Evolutionary conservation across 345 rosid genomes (phyloP).

Genomic region (Lumnitzera racemosa): DNA sequence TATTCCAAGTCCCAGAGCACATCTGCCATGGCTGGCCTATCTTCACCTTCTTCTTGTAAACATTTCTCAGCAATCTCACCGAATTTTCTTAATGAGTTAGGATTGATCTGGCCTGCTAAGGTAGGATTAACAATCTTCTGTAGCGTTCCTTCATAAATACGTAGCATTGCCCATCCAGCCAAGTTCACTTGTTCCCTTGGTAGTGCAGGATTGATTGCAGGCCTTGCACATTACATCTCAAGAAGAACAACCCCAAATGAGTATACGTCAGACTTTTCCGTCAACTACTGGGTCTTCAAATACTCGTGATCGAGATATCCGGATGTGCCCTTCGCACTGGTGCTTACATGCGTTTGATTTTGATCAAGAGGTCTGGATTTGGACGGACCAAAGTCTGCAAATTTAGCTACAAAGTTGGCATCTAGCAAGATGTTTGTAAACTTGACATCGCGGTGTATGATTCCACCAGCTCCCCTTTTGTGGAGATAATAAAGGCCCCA

Average conservation of each 20-base stretch:
- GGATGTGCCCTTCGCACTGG: slow-evolving; percentile 40
- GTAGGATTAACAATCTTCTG: slow-evolving; percentile 37
- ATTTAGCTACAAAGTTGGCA: slow-evolving; percentile 35
- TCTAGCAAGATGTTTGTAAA: slow-evolving; percentile 55
- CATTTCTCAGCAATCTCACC: slow-evolving; percentile 47
- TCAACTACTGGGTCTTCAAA: slow-evolving; percentile 34
- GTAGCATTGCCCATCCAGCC: slow-evolving; percentile 39
- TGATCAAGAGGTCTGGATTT: slow-evolving; percentile 23
- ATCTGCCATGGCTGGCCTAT: slow-evolving; percentile 54
- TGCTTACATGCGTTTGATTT: slow-evolving; percentile 26
- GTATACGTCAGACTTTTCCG: slow-evolving; percentile 54
- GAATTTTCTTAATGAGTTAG: slow-evolving; percentile 40
- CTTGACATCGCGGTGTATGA: slow-evolving; percentile 58
- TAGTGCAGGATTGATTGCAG: slow-evolving; percentile 24
- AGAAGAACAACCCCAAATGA: slow-evolving; percentile 55
- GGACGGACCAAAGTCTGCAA: slow-evolving; percentile 59
- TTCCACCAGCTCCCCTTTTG: slow-evolving; percentile 28
- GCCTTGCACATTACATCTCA: slow-evolving; percentile 48
- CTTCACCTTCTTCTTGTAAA: slow-evolving; percentile 35
- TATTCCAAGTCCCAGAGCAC: slow-evolving; percentile 55
- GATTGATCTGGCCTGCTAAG: slow-evolving; percentile 24
- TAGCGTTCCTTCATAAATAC: slow-evolving; percentile 23
- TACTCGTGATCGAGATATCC: slow-evolving; percentile 58
- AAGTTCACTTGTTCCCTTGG: slow-evolving; percentile 38
- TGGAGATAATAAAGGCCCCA: slow-evolving; percentile 47